Conservation (phyloP, 2,329 filamentous ascomycete species). For the Cordyceps tenuipes region DNA sequence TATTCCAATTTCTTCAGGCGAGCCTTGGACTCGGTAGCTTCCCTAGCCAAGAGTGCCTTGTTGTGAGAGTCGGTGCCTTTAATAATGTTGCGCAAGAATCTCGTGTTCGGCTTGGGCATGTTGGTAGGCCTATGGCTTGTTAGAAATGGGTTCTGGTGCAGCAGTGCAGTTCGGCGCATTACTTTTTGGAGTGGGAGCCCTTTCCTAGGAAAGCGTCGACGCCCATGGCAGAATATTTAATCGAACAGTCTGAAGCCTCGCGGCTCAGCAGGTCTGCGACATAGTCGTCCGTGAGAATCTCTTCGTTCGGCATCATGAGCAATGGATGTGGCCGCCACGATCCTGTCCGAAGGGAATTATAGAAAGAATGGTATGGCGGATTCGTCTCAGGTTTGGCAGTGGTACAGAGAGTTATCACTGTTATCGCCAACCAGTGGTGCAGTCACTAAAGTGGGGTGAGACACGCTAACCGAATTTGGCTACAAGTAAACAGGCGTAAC, state of each 20-base stretch:
- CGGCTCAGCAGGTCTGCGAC: constrained; percentile 70
- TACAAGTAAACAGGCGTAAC: constrained; percentile 31
- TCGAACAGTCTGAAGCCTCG: constrained; percentile 66
- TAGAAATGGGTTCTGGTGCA: constrained; percentile 15
- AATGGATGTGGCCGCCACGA: neutral
- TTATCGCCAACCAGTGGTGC: neutral
- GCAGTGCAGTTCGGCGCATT: constrained; percentile 18
- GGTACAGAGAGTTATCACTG: neutral
- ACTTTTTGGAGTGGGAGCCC: constrained; percentile 40
- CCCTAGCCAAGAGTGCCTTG: constrained; percentile 72
- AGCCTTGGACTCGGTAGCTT: constrained; percentile 68
- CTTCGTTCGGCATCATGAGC: constrained; percentile 33
- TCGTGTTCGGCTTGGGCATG: constrained; percentile 81
- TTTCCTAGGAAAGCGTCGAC: constrained; percentile 51
- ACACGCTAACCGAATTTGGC: constrained; percentile 21
- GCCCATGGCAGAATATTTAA: constrained; percentile 68
- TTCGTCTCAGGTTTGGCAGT: neutral
- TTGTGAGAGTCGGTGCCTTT: constrained; percentile 86
- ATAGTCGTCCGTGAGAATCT: constrained; percentile 64
- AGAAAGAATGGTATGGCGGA: neutral
- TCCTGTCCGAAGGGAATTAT: neutral
- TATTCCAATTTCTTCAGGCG: constrained; percentile 56
- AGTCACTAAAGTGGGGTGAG: neutral
- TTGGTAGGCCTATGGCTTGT: constrained; percentile 45
- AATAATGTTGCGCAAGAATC: constrained; percentile 82